Conservation (phyloP, 176 grass and related monocot species). For the Eragrostis curvula region DNA sequence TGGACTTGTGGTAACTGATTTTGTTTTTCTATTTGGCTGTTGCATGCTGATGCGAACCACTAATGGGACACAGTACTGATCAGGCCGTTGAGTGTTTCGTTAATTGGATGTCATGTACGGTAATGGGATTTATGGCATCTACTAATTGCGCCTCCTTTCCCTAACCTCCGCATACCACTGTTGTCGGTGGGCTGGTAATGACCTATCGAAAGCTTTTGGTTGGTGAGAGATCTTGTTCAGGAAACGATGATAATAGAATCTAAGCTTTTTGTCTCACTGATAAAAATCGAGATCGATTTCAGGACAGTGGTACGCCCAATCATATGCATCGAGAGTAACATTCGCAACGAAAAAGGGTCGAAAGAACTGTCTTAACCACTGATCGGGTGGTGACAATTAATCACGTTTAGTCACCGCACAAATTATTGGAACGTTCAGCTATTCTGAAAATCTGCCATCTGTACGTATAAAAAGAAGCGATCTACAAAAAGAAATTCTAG, state of each 20-base stretch:
- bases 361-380: constrained; percentile 25
- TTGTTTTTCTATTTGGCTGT: background rate
- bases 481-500: no score
- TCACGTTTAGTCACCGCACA: background rate
- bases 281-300: background rate
- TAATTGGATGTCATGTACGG: constrained; percentile 2
- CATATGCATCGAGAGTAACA: background rate
- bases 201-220: constrained; percentile 37
- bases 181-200: constrained; percentile 24
- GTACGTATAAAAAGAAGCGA: no score
- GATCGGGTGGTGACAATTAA: background rate
- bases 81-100: background rate
- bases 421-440: background rate
- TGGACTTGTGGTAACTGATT: no score
- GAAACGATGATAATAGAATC: background rate
- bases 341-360: constrained; percentile 11
- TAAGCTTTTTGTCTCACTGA: background rate
- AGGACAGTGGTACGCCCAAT: constrained; percentile 17
- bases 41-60: background rate
- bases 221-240: constrained; percentile 47
- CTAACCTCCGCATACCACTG: constrained; percentile 24
- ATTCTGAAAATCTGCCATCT: background rate
- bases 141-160: constrained; percentile 8
- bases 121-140: background rate
- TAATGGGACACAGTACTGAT: background rate